These are phyloP conservation scores for Aspergillus wentii DNA, from an alignment of 495 filamentous ascomycete genomes.

Conservation along the genomic window DNA sequence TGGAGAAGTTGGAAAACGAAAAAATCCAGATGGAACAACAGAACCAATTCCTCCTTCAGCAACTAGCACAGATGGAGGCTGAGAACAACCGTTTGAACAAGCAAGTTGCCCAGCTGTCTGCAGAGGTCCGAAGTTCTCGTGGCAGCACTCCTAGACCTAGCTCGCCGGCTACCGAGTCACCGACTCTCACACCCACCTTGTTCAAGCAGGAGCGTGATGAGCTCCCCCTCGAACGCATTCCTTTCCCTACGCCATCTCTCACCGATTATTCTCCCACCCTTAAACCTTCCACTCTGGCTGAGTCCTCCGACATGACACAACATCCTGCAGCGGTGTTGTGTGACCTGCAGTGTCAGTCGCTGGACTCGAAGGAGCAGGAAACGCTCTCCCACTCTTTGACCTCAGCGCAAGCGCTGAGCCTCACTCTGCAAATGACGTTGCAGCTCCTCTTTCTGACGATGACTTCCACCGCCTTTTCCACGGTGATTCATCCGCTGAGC, in stretches of 20 bases:
- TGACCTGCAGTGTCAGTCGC: conserved; percentile 99
- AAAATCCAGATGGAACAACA: conserved; percentile 61
- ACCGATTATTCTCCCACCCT: conserved; percentile 47
- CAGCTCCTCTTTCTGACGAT: conserved; percentile 59
- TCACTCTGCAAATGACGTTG: conserved; percentile 37
- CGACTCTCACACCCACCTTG: conserved; percentile 41
- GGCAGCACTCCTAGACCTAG: conserved; percentile 35
- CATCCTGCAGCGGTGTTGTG: conserved; percentile 99
- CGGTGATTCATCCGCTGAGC: conserved; percentile 62
- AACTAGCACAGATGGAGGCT: conserved; percentile 57
- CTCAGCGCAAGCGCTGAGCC: conserved; percentile 42
- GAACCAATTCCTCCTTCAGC: conserved; percentile 65
- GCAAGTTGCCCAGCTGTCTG: conserved; percentile 59
- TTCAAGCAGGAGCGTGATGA: conserved; percentile 57
- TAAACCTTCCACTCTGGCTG: conserved; percentile 50
- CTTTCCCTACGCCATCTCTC: conserved; percentile 44
- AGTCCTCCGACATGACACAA: conserved; percentile 93
- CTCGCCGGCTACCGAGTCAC: conserved; percentile 35
- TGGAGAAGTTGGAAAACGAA: conserved; percentile 79
- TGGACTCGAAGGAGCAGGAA: conserved; percentile 54
- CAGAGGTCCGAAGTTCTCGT: conserved; percentile 51
- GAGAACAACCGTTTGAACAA: conserved; percentile 61
- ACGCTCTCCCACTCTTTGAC: conserved; percentile 51
- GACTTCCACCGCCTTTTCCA: conserved; percentile 65
- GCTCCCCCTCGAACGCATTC: conserved; percentile 41